Evolutionary conservation across 345 rosid genomes (phyloP), one percentile per base, ranked within the genome.

Genomic region (Cardamine chenopodiifolia): DNA sequence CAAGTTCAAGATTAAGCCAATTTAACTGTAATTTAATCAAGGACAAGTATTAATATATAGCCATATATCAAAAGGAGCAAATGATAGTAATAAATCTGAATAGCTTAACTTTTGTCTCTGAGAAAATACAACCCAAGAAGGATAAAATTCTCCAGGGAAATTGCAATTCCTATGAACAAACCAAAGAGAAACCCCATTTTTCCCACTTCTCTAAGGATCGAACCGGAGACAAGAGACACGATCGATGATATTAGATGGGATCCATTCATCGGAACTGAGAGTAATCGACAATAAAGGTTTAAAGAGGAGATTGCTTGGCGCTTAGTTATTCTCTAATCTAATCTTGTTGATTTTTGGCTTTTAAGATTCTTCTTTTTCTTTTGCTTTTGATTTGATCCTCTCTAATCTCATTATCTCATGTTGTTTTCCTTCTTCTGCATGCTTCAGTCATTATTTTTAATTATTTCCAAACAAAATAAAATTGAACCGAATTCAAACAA

Each of bases 101-200:
- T 11, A 54, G 72, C 91, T 86, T 73, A 88, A 83, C 96, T 91
- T 94, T 62, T 91, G 97, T 55, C 84, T 73, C 80, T 83, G 86
- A 20, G 95, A 72, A 72, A 94, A 91, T 17, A 91, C 92, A 61
- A 94, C 92, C 97, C 98, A 90, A 14, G 96, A 76, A 50, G 96
- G 97, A 72, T 89, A 90, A 40, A 59, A 83, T 4, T 88, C 86
- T 28, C 78, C 78, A 1, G 96, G 92, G 39, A 89, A 25, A 87
- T 74, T 64, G 62, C 68, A 50, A 91, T 25, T 44, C 97, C 97
- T 26, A 81, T 8, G 48, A 87, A 68, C 71, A 85, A 39, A 5
- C 90, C 87, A 35, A 78, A 65, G 34, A 89, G 66, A 80, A 89
- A 89, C 6, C 82, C 76, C 88, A 84, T 83, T 68, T 73, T 70